Percentiles rank a stretch among this genome's conserved stretches.
Conservation (phyloP, 108 stramenopile genomes). For the Cyclotella baltica region DNA sequence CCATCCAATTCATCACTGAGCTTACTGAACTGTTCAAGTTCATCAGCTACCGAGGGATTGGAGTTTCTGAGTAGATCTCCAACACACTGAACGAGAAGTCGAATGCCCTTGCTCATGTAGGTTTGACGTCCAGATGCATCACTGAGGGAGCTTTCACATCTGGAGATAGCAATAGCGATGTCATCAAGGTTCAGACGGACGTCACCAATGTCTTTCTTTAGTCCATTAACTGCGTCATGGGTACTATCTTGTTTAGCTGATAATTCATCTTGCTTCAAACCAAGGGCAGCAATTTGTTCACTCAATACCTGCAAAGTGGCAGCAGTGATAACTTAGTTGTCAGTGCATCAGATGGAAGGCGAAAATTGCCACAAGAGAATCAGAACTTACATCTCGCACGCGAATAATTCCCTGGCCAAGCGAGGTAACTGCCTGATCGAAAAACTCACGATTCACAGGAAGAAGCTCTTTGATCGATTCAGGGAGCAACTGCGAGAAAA, state of each 20-base stretch:
- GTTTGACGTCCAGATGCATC: slow-evolving; percentile 51
- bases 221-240: slow-evolving; percentile 54
- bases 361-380: not conserved
- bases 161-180: slow-evolving; percentile 45
- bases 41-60: slow-evolving; percentile 45
- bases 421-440: slow-evolving; percentile 69
- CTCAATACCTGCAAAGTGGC: slow-evolving; percentile 30
- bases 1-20: slow-evolving; percentile 42
- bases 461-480: slow-evolving; percentile 71
- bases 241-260: slow-evolving; percentile 64
- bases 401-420: slow-evolving; percentile 72
- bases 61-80: slow-evolving; percentile 39
- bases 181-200: slow-evolving; percentile 51
- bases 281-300: slow-evolving; percentile 61
- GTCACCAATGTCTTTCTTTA: slow-evolving; percentile 57
- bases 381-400: slow-evolving; percentile 55
- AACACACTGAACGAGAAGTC: slow-evolving; percentile 48
- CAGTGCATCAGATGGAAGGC: not conserved
- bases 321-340: not conserved
- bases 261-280: slow-evolving; percentile 63
- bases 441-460: slow-evolving; percentile 77
- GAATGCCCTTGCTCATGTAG: slow-evolving; percentile 47
- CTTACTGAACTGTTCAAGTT: slow-evolving; percentile 46
- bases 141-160: slow-evolving; percentile 46
- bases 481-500: slow-evolving; percentile 65